Base-by-base conservation (phyloP, 2,329 filamentous ascomycete genomes). In the Metarhizium guizhouense region DNA sequence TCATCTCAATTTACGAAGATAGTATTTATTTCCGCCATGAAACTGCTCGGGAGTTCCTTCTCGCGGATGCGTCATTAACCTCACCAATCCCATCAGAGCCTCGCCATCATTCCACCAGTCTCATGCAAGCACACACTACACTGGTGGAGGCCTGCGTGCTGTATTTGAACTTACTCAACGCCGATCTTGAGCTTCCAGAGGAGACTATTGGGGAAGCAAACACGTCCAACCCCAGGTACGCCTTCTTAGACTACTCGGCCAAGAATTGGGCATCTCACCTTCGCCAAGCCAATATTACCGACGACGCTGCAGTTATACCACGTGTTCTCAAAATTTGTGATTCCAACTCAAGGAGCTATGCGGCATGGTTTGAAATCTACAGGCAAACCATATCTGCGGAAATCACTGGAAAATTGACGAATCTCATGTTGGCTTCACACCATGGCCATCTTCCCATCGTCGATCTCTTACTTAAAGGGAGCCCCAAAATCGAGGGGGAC, bases 31-130 rank as follows among this genome's bases (percentile, higher is more conserved):
- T 70, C 34, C 55, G 69, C 10, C 65, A 70, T 55, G 64, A 69
- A 60, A 68, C 65, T 3, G 68, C 67, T 47, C 59, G 64, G 8
- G 66, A 69, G 51, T 70, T 69, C 57, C 64, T 69, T 47, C 56
- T 66, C 1, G 56, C 58, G 52, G 51, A 62, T 42, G 25, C 25
- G 25, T 25, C 3, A 4, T 51, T 25, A 10, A 51, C 40, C 57
- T 54, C 36, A 6, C 32, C 18, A 55, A 29, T 56, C 45, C 32
- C 56, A 49, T 20, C 58, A 45, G 34, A 4, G 18, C 53, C 45
- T 25, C 14, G 29, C 29, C 2, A 49, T 4, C 47, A 30, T 20
- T 49, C 47, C n/a, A 49, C 29, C n/a, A 30, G 18, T 16, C 25
- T 30, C 16, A 11, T n/a, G 6, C 20, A 49, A 1, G 29, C 47